Percentiles rank a stretch among this genome's conserved stretches.
These are phyloP conservation scores for Amanita thiersii DNA, from an alignment of 768 basidiomycete species.

Conservation along the genomic window DNA sequence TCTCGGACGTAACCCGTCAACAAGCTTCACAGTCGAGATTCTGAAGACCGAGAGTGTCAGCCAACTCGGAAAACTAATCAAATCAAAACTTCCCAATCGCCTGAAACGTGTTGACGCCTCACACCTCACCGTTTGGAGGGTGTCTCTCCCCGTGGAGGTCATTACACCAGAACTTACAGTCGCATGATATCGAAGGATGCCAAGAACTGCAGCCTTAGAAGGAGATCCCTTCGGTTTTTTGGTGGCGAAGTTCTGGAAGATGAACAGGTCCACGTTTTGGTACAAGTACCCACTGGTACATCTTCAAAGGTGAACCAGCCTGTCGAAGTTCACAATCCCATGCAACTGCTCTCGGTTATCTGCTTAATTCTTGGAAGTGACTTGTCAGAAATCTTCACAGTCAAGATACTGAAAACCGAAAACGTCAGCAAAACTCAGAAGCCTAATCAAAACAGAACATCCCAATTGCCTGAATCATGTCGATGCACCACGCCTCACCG, in stretches of 20 bases:
- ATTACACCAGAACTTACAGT: constrained; percentile 7
- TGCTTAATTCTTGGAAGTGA: constrained; percentile 5
- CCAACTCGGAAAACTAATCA: constrained; percentile 12
- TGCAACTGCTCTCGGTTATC: background rate
- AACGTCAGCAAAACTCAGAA: constrained; percentile 10
- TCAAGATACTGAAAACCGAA: constrained; percentile 9
- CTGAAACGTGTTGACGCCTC: constrained; percentile 10
- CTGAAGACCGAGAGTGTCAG: constrained; percentile 11
- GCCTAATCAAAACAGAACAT: constrained; percentile 10
- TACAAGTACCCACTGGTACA: constrained; percentile 5
- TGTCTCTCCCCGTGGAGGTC: constrained; percentile 10
- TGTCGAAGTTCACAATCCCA: background rate
- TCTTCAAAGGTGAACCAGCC: constrained; percentile 3
- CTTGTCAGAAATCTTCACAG: constrained; percentile 5
- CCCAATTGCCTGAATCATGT: constrained; percentile 5
- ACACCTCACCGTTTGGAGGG: constrained; percentile 12
- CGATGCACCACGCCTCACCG: constrained; percentile 3
- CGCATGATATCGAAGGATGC: constrained; percentile 4
- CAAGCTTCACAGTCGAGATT: no score
- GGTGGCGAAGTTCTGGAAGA: constrained; percentile 5
- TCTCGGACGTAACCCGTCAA: no score
- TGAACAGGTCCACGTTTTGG: constrained; percentile 6
- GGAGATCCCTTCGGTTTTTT: constrained; percentile 5
- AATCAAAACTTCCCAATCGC: constrained; percentile 9
- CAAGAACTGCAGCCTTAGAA: constrained; percentile 3